Percentiles rank a stretch among this genome's conserved stretches.
phyloP scores from a whole-genome alignment of 306 rosid genomes.

The Inga leiocalycina region DNA sequence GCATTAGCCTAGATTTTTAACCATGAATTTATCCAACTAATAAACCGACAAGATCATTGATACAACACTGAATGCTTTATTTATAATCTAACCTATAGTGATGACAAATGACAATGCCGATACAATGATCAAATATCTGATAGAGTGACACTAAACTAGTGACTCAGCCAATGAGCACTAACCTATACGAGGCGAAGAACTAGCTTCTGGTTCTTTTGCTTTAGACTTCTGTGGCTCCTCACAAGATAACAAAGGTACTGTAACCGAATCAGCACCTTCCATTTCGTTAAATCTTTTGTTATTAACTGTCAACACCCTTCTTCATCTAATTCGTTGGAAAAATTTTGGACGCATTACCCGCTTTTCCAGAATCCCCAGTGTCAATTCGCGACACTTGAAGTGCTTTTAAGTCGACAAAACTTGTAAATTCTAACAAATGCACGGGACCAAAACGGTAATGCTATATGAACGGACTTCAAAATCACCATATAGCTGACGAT shows the following conservation, averaged over 20 bases:
- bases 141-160: not conserved
- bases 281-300: not conserved
- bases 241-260: conserved; percentile 36
- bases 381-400: not conserved
- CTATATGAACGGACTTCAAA: conserved; percentile 12
- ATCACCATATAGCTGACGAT: not conserved
- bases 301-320: conserved; percentile 2
- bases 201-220: conserved; percentile 10
- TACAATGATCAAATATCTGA: not conserved
- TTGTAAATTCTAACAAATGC: conserved; percentile 9
- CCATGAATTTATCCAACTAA: not conserved
- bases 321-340: conserved; percentile 33
- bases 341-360: conserved; percentile 49
- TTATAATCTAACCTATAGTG: not conserved
- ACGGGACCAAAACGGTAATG: conserved; percentile 17
- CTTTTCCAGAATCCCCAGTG: conserved; percentile 34
- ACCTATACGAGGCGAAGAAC: conserved; percentile 58
- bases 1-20: not conserved
- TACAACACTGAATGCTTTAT: not conserved
- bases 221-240: conserved; percentile 16
- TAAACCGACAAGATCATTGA: not conserved
- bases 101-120: not conserved
- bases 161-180: conserved; percentile 28
- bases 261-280: conserved; percentile 13
- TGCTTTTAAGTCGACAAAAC: conserved; percentile 10